phyloP scores from a whole-genome alignment of 768 basidiomycete genomes.

The Gloeopeniophorella convolvens region DNA sequence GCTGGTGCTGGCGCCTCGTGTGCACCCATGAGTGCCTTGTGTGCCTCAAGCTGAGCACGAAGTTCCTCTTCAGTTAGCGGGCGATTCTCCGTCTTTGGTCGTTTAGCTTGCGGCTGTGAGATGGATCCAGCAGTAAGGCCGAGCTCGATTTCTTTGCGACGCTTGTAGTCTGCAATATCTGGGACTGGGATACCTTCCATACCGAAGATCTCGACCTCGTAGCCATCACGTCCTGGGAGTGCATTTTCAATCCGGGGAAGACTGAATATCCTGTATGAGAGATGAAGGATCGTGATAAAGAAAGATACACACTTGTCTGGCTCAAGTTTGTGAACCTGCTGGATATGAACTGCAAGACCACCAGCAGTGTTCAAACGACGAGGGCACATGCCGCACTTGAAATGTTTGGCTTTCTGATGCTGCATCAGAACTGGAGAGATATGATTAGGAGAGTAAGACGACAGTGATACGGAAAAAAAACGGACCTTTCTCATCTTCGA shows the following conservation, averaged over 20 bases:
- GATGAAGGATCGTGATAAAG: conserved; percentile 7
- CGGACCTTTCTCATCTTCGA: conserved; percentile 97
- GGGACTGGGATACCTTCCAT: conserved; percentile 98
- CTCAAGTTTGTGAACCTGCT: conserved; percentile 99
- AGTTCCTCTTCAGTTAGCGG: conserved; percentile 79
- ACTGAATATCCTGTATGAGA: conserved; percentile 31
- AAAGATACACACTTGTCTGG: conserved; percentile 52
- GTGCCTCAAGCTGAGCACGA: conserved; percentile 76
- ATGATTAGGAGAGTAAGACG: not conserved
- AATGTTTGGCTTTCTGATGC: conserved; percentile 99
- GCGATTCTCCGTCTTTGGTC: conserved; percentile 73
- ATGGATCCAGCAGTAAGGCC: conserved; percentile 80
- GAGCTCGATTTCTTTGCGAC: conserved; percentile 90
- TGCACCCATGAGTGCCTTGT: conserved; percentile 86
- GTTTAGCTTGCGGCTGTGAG: conserved; percentile 73
- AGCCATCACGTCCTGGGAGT: conserved; percentile 91
- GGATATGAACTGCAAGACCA: conserved; percentile 94
- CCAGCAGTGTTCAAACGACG: conserved; percentile 95
- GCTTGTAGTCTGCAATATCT: conserved; percentile 93
- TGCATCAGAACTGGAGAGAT: conserved; percentile 79
- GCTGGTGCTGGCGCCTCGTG: conserved; percentile 33
- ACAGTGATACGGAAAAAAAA: conserved; percentile 10
- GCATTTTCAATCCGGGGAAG: conserved; percentile 94
- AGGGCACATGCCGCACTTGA: conserved; percentile 96
- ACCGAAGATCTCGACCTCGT: conserved; percentile 98